Base-by-base conservation (phyloP, 768 basidiomycete species). In the Brasilioporus rufonigricans region DNA sequence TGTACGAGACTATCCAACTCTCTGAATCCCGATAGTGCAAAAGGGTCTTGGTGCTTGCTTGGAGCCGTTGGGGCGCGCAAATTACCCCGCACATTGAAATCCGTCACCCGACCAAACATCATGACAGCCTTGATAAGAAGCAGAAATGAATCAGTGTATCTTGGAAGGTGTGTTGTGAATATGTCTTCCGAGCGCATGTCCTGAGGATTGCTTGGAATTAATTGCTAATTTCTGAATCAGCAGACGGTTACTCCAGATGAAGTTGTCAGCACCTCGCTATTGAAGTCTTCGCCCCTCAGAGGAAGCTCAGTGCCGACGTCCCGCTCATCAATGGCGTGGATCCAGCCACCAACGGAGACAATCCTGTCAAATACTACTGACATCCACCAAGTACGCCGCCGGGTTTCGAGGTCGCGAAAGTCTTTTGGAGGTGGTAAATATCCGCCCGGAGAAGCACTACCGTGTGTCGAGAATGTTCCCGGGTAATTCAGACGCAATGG, bases 371-470 rank as follows among this genome's bases (percentile, higher is more conserved):
- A 92, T 44, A 91, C 72, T 38, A 93, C 83, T 19, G 89, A 85
- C 88, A 91, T 91, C 91, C 91, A 93, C 91, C 91, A 93, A 5
- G 90, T 87, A 49, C 91, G 79, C 47, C 91, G 78, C 56, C 91
- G 77, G 40, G 82, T 85, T 71, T 93, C 91, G 52, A 91, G 71
- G 59, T 93, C 91, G 19, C 80, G 81, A 40, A 82, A 67, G 65
- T 88, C 87, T 65, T 82, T 89, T 0, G 91, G 91, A 14, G 91
- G 88, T 4, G 86, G 83, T 14, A 93, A 74, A 69, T 91, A 93
- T 40, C 89, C 89, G 14, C 84, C 85, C 11, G 87, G 84, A n/a
- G 86, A 84, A 50, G 77, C 80, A 60, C 77, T 81, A 5, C 79
- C 83, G 53, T 87, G 83, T 14, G 81, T 81, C 7, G 85, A 83